phyloP scores from a whole-genome alignment of 768 basidiomycete species.

The Boletus reticuloceps region DNA sequence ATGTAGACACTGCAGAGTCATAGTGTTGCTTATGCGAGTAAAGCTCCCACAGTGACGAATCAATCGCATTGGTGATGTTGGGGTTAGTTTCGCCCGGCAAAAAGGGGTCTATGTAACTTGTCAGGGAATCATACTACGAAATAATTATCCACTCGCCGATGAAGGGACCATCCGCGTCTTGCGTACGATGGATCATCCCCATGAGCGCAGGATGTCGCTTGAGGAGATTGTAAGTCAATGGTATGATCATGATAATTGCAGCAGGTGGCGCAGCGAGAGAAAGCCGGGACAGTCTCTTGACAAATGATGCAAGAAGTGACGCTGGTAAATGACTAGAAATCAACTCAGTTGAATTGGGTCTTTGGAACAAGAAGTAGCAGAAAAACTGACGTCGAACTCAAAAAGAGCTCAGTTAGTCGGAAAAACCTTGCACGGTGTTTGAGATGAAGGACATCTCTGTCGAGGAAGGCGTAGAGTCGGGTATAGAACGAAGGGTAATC shows the following conservation, averaged over 20 bases:
- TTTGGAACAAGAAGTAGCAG: background rate
- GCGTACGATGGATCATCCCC: constrained; percentile 82
- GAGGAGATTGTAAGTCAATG: constrained; percentile 92
- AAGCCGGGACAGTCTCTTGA: constrained; percentile 86
- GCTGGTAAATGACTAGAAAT: constrained; percentile 80
- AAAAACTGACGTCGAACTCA: constrained; percentile 79
- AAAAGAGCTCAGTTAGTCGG: constrained; percentile 85
- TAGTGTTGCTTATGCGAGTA: constrained; percentile 78
- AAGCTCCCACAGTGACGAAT: constrained; percentile 93
- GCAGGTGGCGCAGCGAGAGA: constrained; percentile 86
- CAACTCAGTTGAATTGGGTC: background rate
- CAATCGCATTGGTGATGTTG: constrained; percentile 70
- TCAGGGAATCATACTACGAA: constrained; percentile 2
- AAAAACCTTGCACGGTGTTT: constrained; percentile 96
- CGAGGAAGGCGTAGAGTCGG: constrained; percentile 85
- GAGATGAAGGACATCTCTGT: constrained; percentile 83
- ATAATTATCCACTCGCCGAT: constrained; percentile 31
- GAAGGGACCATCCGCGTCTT: constrained; percentile 33
- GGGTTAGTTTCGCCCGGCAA: constrained; percentile 66
- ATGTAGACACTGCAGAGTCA: constrained; percentile 79
- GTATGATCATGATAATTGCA: constrained; percentile 86
- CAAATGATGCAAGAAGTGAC: constrained; percentile 89
- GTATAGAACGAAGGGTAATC: constrained; percentile 97
- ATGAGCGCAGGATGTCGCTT: constrained; percentile 90
- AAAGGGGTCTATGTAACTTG: constrained; percentile 61